Evolutionary conservation across 2,329 filamentous ascomycete species (phyloP), one percentile per base, ranked within the genome.

Genomic region (Fusarium sp.): DNA sequence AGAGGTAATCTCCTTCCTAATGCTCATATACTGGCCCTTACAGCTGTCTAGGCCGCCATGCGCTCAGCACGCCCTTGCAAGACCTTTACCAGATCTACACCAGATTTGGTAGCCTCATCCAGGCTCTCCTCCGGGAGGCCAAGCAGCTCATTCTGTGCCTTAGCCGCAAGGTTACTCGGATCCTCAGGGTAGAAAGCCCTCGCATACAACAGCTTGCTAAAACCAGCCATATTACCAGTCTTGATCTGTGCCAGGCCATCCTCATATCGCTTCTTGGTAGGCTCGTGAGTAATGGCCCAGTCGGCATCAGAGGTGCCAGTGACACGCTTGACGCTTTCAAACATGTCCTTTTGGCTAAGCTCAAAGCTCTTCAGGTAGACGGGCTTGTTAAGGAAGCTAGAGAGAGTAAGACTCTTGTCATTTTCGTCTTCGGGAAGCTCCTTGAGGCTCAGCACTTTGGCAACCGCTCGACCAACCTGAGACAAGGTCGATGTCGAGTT

Each of bases 281-380:
- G 64, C 76, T 88, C 83, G 10, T 83, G 77, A 0, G 71, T 81
- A 52, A 92, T 81, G 6, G 75, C 83, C 90, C 90, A 92, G 72
- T 91, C 88, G 0, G 76, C 77, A 39, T 89, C 85, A 2, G 78
- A 84, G 1, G 85, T 87, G 0, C 83, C 84, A 0, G 87, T 87
- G 15, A 89, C 88, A 1, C 87, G 85, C 69, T 89, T 83, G 18
- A 89, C 79, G 22, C 83, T 84, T 39, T 85, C 85, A 62, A 92
- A 83, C 78, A 92, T 91, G 9, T 92, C 89, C 26, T 81, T 82
- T 74, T 92, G 90, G 63, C 77, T 87, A 58, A 90, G 66, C 2
- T 78, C 73, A 77, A 91, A 92, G 46, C 85, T 88, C 36, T 79
- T 80, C n/a, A 90, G 58, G 66, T 83, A 86, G 7, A 89, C 69